Conservation (phyloP, 2,329 filamentous ascomycete species). For the Ophiostoma perfectum region DNA sequence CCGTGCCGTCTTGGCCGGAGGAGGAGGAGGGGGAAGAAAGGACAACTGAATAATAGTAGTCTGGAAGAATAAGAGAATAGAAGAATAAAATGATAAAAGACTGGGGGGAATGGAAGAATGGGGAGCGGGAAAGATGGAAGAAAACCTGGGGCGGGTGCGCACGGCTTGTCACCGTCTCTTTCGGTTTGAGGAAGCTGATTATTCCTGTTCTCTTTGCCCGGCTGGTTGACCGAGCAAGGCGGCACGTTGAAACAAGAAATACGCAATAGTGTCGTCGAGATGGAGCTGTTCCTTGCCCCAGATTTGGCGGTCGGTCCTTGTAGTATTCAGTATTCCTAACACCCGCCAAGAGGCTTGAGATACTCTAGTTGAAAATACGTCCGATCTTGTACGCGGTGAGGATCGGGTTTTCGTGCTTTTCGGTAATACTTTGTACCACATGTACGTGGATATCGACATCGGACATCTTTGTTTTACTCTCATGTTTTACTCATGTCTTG, state of each 20-base stretch:
- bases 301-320: background rate
- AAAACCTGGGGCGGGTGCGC: background rate
- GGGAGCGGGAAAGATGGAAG: background rate
- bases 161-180: background rate
- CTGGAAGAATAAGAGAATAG: background rate
- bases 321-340: background rate
- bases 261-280: no score
- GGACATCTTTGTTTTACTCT: background rate
- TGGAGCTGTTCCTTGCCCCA: background rate
- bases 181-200: background rate
- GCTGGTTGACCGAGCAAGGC: constrained; percentile 4
- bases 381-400: background rate
- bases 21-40: background rate
- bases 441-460: constrained; percentile 5
- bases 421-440: background rate
- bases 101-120: no score
- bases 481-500: no score
- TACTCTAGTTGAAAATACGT: background rate
- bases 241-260: background rate
- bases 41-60: background rate
- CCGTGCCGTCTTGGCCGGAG: background rate
- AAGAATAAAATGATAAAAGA: background rate
- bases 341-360: background rate
- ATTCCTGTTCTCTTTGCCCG: constrained; percentile 7
- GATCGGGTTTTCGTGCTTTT: background rate